Evolutionary conservation across 148 eudicot genomes (phyloP).

Genomic region (Camellia granthamiana): DNA sequence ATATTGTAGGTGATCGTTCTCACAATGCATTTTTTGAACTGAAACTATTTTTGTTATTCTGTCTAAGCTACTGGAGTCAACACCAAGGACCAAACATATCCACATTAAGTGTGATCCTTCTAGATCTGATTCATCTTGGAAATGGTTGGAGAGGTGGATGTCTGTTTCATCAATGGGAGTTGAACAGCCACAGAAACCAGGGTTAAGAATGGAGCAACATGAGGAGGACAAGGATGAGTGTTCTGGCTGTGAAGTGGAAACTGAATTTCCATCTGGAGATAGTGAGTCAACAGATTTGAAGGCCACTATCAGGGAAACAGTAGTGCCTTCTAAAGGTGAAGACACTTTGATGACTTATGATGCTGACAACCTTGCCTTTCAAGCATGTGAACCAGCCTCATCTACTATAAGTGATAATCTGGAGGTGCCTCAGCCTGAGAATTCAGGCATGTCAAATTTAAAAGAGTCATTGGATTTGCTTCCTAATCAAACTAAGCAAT

Average conservation of each 20-base stretch:
- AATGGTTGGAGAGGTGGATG: slow-evolving; percentile 97
- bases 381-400: slow-evolving; percentile 14
- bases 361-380: slow-evolving; percentile 20
- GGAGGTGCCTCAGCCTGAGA: slow-evolving; percentile 27
- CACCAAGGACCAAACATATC: slow-evolving; percentile 58
- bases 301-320: slow-evolving; percentile 18
- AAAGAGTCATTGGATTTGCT: slow-evolving; percentile 23
- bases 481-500: slow-evolving; percentile 13
- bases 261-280: slow-evolving; percentile 21
- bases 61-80: slow-evolving; percentile 69
- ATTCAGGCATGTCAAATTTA: slow-evolving; percentile 21
- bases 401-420: slow-evolving; percentile 26
- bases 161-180: slow-evolving; percentile 40
- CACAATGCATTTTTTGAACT: not conserved
- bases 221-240: slow-evolving; percentile 22
- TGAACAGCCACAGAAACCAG: slow-evolving; percentile 21
- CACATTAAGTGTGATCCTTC: slow-evolving; percentile 72
- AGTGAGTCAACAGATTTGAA: slow-evolving; percentile 31
- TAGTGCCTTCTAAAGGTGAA: slow-evolving; percentile 27
- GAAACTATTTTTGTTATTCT: slow-evolving; percentile 2
- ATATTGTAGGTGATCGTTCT: not conserved
- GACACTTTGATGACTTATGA: slow-evolving; percentile 22
- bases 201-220: slow-evolving; percentile 24
- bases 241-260: slow-evolving; percentile 26
- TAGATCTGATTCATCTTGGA: slow-evolving; percentile 72